A percentile compares a stretch with the other conserved stretches of the same genome.
Evolutionary conservation across 805 yeast genomes (phyloP).

Genomic region (Schwanniomyces polymorphus): DNA sequence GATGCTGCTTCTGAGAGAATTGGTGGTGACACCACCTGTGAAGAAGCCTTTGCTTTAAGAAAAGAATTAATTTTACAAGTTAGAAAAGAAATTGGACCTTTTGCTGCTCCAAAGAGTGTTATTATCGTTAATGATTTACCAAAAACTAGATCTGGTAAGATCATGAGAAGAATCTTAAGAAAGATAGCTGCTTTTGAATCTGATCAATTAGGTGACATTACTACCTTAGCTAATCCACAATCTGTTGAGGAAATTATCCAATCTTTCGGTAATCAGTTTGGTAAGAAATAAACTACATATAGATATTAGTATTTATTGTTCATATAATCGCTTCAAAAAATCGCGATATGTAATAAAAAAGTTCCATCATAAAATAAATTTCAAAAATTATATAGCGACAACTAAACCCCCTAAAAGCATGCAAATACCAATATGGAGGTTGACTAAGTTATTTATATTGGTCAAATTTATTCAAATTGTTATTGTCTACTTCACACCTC

Average conservation of each 20-base stretch:
- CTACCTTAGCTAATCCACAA: conserved; percentile 76
- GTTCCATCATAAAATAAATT: neutral
- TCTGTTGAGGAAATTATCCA: conserved; percentile 67
- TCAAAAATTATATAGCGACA: neutral
- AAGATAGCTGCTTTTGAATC: conserved; percentile 74
- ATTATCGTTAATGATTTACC: conserved; percentile 76
- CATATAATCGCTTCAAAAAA: neutral
- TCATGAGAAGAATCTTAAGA: conserved; percentile 83
- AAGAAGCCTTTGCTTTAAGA: conserved; percentile 54
- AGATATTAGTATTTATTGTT: neutral
- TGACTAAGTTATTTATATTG: conserved; percentile 20
- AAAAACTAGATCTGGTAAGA: conserved; percentile 84
- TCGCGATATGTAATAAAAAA: neutral
- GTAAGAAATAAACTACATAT: conserved; percentile 30
- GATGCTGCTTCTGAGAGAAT: conserved; percentile 35
- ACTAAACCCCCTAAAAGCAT: neutral
- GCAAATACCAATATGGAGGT: conserved; percentile 9
- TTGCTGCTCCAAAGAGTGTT: conserved; percentile 80
- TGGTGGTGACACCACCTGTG: conserved; percentile 31
- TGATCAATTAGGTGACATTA: conserved; percentile 77
- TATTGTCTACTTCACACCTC: conserved; percentile 40
- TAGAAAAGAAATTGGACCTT: conserved; percentile 79
- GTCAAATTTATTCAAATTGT: conserved; percentile 39
- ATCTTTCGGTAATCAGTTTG: conserved; percentile 38
- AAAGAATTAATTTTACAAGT: conserved; percentile 68